These are phyloP conservation scores for Phaeodactylum tricornutum DNA, from an alignment of 108 stramenopile genomes.

Conservation along the genomic window DNA sequence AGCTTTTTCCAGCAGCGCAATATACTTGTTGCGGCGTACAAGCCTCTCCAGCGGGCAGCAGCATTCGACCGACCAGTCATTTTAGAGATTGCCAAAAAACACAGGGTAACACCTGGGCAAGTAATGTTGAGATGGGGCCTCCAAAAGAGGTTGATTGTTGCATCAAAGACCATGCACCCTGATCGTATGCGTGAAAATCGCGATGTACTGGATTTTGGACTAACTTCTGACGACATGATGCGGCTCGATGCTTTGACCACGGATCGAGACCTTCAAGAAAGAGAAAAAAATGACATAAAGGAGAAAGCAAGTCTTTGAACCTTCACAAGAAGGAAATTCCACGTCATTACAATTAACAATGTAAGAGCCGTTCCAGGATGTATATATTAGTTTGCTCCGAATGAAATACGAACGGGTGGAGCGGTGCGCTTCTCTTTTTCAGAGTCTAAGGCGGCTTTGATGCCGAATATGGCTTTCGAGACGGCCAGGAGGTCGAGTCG, in stretches of 20 bases:
- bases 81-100: conserved; percentile 32
- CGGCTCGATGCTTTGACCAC: conserved; percentile 54
- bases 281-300: conserved; percentile 23
- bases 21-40: conserved; percentile 50
- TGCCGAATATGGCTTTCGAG: conserved; percentile 35
- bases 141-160: conserved; percentile 61
- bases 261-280: conserved; percentile 13
- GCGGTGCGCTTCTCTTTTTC: conserved; percentile 46
- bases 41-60: conserved; percentile 45
- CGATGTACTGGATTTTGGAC: conserved; percentile 38
- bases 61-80: conserved; percentile 40
- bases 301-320: conserved; percentile 13
- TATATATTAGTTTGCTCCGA: no score
- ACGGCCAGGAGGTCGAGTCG: conserved; percentile 28
- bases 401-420: conserved; percentile 59
- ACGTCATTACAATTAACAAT: no score
- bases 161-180: conserved; percentile 56
- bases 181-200: conserved; percentile 73
- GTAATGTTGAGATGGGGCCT: conserved; percentile 81
- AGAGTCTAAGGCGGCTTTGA: conserved; percentile 26
- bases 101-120: conserved; percentile 68
- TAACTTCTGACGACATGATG: conserved; percentile 60
- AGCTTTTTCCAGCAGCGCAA: conserved; percentile 47
- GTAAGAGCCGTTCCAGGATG: no score
- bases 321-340: not conserved